Percentiles rank a stretch among this genome's conserved stretches.
Evolutionary conservation across 2,329 filamentous ascomycete species (phyloP).

Genomic region (Ceratocystiopsis brevicomis): DNA sequence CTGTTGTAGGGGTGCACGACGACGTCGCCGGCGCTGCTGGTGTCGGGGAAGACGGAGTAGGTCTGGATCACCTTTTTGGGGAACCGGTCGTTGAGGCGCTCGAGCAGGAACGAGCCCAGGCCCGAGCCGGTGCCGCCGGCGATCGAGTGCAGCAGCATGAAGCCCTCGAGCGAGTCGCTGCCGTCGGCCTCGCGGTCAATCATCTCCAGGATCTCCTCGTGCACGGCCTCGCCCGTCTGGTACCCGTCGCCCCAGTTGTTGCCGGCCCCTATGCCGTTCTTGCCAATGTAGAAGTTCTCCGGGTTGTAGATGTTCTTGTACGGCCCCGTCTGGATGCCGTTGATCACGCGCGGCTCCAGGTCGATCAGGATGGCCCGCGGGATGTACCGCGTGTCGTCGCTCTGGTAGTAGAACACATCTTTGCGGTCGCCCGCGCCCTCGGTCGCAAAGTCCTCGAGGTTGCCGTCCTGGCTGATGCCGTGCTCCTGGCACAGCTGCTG

Average conservation of each 20-base stretch:
- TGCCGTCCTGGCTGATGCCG: slow-evolving; percentile 92
- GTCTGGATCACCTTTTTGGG: slow-evolving; percentile 99
- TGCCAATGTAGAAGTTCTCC: slow-evolving; percentile 95
- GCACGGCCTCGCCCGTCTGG: slow-evolving; percentile 73
- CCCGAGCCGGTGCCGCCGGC: slow-evolving; percentile 92
- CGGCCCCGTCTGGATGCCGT: slow-evolving; percentile 76
- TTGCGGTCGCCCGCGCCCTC: slow-evolving; percentile 85
- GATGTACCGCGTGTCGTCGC: slow-evolving; percentile 96
- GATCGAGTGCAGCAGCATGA: slow-evolving; percentile 98
- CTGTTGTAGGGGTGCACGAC: slow-evolving; percentile 98
- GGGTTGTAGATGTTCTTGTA: slow-evolving; percentile 99
- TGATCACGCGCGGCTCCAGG: slow-evolving; percentile 80
- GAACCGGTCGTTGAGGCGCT: slow-evolving; percentile 89
- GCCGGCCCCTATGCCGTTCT: slow-evolving; percentile 79
- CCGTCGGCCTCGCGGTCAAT: slow-evolving; percentile 96
- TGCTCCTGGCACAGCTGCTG: slow-evolving; percentile 96
- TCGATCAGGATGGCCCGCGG: slow-evolving; percentile 90
- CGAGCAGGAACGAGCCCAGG: slow-evolving; percentile 84
- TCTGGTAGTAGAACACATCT: slow-evolving; percentile 99
- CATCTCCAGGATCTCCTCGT: slow-evolving; percentile 98
- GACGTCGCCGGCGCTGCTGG: slow-evolving; percentile 68
- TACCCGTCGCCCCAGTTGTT: slow-evolving; percentile 99
- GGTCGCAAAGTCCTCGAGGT: slow-evolving; percentile 91
- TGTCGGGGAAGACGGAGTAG: slow-evolving; percentile 96
- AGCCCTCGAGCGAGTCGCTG: slow-evolving; percentile 92